Evolutionary conservation across 164 flowering plant species (phyloP).

Genomic region (Liriodendron chinense): DNA sequence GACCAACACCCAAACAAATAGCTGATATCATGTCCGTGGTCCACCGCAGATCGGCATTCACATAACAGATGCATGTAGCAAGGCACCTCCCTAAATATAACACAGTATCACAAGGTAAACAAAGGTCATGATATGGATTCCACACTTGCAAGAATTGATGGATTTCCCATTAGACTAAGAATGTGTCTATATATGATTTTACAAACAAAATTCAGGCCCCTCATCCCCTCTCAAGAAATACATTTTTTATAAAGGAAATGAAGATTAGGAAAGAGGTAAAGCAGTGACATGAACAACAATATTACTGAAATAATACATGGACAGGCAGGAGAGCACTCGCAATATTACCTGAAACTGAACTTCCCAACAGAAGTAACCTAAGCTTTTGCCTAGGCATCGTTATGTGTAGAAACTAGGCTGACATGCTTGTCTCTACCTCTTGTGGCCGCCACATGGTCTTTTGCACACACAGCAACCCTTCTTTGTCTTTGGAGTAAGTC

Average conservation of each 20-base stretch:
- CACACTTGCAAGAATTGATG: not conserved
- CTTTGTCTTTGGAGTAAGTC: slow-evolving; percentile 70
- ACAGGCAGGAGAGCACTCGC: not conserved
- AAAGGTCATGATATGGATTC: not conserved
- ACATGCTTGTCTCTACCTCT: slow-evolving; percentile 26
- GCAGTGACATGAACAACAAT: not conserved
- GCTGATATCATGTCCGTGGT: no score
- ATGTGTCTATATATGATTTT: not conserved
- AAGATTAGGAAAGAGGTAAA: not conserved
- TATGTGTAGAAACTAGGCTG: not conserved
- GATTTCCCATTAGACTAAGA: not conserved
- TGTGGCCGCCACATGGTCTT: slow-evolving; percentile 85
- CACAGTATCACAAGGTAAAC: no score
- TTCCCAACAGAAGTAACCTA: not conserved
- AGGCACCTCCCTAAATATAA: no score
- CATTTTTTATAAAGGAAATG: not conserved
- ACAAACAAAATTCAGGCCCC: not conserved
- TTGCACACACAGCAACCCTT: slow-evolving; percentile 69
- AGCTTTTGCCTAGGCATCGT: not conserved
- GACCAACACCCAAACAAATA: no score
- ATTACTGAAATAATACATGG: not conserved
- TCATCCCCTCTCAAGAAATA: not conserved
- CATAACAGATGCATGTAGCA: no score
- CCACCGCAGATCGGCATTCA: no score
- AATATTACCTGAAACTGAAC: not conserved